These are phyloP conservation scores for Eutypella sp. DNA, from an alignment of 2,329 filamentous ascomycete genomes.

Conservation along the genomic window DNA sequence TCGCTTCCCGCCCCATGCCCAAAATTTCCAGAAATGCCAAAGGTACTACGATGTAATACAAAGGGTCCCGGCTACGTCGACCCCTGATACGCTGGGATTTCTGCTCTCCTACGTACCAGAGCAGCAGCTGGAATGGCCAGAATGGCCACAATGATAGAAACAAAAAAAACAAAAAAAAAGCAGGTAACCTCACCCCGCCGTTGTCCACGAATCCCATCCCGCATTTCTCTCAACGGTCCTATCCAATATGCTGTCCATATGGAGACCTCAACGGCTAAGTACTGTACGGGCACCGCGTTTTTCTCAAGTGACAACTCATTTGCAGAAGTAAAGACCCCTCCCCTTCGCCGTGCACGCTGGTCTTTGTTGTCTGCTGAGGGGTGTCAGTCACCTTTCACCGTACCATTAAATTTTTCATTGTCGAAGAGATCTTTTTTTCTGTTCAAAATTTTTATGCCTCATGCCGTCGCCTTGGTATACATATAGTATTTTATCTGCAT, in stretches of 20 bases:
- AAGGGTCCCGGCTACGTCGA: no score
- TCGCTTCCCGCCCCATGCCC: conserved; percentile 9
- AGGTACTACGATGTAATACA: not conserved
- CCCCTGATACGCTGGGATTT: no score
- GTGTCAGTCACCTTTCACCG: not conserved
- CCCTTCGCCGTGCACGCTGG: conserved; percentile 22
- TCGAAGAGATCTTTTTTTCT: no score
- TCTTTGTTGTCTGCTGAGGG: conserved; percentile 1
- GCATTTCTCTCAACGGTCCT: conserved; percentile 1
- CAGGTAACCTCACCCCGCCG: conserved; percentile 9
- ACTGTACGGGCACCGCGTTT: conserved; percentile 5
- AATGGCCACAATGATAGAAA: no score
- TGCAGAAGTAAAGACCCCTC: conserved; percentile 8
- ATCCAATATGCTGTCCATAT: not conserved
- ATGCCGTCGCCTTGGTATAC: conserved; percentile 21
- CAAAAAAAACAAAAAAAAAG: no score
- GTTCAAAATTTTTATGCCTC: conserved; percentile 20
- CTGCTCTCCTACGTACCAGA: no score
- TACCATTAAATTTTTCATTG: no score
- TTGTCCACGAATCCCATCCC: conserved; percentile 11
- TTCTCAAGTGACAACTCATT: conserved; percentile 25
- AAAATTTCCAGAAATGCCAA: conserved; percentile 16
- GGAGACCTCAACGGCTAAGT: not conserved
- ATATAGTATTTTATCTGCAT: conserved; percentile 23
- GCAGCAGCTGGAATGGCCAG: no score